Evolutionary conservation across 2,329 filamentous ascomycete genomes (phyloP).

Genomic region (Alternaria tenuissima): DNA sequence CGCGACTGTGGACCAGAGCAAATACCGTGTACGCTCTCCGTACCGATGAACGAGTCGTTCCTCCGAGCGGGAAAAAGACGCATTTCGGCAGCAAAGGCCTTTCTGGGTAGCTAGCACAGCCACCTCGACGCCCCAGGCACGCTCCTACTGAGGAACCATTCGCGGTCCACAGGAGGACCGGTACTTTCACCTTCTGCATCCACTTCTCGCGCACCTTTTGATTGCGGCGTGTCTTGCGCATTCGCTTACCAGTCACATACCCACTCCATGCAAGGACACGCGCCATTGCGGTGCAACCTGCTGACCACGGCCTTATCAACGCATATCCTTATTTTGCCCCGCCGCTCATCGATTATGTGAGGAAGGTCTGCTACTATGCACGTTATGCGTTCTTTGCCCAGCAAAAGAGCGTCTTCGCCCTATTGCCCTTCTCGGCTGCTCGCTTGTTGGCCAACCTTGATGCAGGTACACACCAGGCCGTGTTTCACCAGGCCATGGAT

Average conservation of each 20-base stretch:
- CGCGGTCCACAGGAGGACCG: constrained; percentile 8
- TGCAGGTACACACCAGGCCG: constrained; percentile 7
- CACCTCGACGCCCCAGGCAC: constrained; percentile 22
- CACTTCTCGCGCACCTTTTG: constrained; percentile 16
- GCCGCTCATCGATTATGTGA: not conserved
- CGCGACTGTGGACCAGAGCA: not conserved
- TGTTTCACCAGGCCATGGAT: constrained; percentile 16
- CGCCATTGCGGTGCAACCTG: not conserved
- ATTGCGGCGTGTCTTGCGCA: constrained; percentile 8
- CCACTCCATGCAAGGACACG: not conserved
- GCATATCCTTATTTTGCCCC: constrained; percentile 18
- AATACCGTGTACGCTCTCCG: not conserved
- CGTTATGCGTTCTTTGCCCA: not conserved
- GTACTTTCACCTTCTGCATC: constrained; percentile 5
- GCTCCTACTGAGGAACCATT: constrained; percentile 13
- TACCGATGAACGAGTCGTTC: not conserved
- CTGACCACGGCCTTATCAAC: not conserved
- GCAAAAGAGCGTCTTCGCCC: not conserved
- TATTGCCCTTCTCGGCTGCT: constrained; percentile 1
- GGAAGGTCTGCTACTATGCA: constrained; percentile 5
- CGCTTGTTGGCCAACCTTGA: constrained; percentile 13
- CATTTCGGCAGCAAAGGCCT: not conserved
- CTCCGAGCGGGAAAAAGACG: not conserved
- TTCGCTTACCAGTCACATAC: not conserved
- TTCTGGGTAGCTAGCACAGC: constrained; percentile 17